Evolutionary conservation across 2,329 filamentous ascomycete genomes (phyloP), one percentile per base, ranked within the genome.

Genomic region (Diaporthe batatas): DNA sequence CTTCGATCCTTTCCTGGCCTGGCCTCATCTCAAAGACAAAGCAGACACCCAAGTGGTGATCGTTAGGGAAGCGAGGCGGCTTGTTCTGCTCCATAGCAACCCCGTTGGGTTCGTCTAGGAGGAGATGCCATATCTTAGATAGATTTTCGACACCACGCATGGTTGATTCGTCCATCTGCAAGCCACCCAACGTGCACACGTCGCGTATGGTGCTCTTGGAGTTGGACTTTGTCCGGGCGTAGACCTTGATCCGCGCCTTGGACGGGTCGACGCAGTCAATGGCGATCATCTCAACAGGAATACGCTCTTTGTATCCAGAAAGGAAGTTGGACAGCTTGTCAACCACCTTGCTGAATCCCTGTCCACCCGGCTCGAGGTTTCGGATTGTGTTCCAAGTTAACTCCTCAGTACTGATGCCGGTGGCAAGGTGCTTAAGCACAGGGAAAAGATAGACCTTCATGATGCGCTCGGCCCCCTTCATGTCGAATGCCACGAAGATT

Each of bases 401-500:
- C 1, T 74, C 32, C 42, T 73, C 64, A 0, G 73, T 32, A 1
- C 68, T 54, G 21, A 29, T 12, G 1, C 75, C 75, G 0, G 75
- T 75, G 0, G 71, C 75, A 39, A 75, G 59, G 39, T 67, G 57
- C 32, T 73, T 75, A 7, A 70, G 71, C 0, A 73, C 62, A 0
- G 73, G 65, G 16, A 74, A 72, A 5, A 74, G 65, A 44, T 75
- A 75, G 23, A 70, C 68, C 55, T 75, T 75, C n/a, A 75, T 49
- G 34, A 68, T 55, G 23, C 71, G 54, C 51, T 73, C 69, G 5
- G 7, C 44, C 0, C 71, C 71, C 2, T 44, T 18, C 62, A 73
- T 57, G 44, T 73, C 75, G 44, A 75, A 67, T 25, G 62, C 72
- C 23, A 87, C 88, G 6, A 81, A 72, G 0, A 74, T 51, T 57